Percentiles rank a stretch among this genome's conserved stretches.
Conservation (phyloP, 208 protist genomes). For the Trypanosomatidae sp. region DNA sequence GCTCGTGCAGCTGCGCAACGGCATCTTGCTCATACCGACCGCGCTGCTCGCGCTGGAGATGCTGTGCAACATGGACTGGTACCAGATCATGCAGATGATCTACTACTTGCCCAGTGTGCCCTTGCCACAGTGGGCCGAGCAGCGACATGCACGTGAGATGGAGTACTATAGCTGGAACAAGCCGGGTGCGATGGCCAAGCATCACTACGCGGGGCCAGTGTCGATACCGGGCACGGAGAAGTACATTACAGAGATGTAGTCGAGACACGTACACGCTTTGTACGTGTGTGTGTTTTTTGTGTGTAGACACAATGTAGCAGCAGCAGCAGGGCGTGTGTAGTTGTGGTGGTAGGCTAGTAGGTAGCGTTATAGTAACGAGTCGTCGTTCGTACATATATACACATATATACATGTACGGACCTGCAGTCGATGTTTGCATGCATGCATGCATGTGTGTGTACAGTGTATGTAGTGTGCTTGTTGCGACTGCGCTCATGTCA, state of each 20-base stretch:
- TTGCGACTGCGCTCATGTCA: no score
- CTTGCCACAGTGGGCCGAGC: constrained; percentile 54
- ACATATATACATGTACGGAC: no score
- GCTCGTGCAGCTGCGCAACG: constrained; percentile 45
- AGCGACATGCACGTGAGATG: constrained; percentile 60
- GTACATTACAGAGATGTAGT: constrained; percentile 38
- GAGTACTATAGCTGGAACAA: constrained; percentile 61
- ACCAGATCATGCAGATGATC: constrained; percentile 43
- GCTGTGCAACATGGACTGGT: constrained; percentile 78
- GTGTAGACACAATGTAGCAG: no score
- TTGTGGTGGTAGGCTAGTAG: no score
- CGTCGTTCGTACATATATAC: no score
- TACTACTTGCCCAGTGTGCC: constrained; percentile 29
- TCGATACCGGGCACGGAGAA: constrained; percentile 82
- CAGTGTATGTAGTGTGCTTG: no score
- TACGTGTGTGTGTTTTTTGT: no score
- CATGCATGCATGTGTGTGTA: no score
- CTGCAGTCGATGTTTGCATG: no score
- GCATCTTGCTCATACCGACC: constrained; percentile 32
- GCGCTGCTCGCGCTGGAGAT: constrained; percentile 48
- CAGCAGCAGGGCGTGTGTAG: no score
- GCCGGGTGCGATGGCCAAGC: constrained; percentile 73
- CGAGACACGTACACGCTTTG: not conserved
- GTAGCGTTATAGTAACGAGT: no score
- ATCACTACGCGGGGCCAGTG: constrained; percentile 69